Evolutionary conservation across 306 rosid species (phyloP).

Genomic region (Lablab purpureus): DNA sequence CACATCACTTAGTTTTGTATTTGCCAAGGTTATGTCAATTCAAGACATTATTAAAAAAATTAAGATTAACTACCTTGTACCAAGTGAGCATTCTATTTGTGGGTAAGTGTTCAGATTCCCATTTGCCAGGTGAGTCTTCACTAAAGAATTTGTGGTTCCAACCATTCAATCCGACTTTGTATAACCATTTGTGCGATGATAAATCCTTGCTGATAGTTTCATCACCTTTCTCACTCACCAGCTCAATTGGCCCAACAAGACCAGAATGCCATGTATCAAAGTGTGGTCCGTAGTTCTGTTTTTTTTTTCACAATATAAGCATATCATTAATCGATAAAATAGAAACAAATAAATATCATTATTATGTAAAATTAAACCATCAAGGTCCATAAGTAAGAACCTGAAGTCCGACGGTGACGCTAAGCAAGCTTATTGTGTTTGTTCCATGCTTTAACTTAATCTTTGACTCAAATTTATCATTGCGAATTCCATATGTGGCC

Average conservation of each 20-base stretch:
- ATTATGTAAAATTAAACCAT: too few species aligned
- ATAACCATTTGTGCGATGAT: constrained; percentile 56
- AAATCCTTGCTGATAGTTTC: constrained; percentile 56
- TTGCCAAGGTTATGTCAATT: too few species aligned
- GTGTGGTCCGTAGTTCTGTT: constrained; percentile 36
- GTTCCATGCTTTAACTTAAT: not conserved
- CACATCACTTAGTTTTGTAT: too few species aligned
- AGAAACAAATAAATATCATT: too few species aligned
- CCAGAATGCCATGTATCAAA: constrained; percentile 54
- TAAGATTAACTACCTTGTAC: constrained; percentile 57
- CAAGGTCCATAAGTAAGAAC: not conserved
- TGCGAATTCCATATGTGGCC: constrained; percentile 48
- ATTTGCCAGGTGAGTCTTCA: constrained; percentile 15
- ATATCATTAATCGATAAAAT: too few species aligned
- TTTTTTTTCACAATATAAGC: too few species aligned
- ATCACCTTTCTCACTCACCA: constrained; percentile 50
- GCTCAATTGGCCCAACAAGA: constrained; percentile 51
- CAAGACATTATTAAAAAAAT: too few species aligned
- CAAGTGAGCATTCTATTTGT: constrained; percentile 59
- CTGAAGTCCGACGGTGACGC: not conserved
- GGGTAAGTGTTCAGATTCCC: constrained; percentile 29
- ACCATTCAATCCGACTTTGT: constrained; percentile 60
- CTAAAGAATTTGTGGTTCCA: constrained; percentile 37
- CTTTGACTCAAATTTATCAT: not conserved
- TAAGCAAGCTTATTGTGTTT: not conserved